phyloP scores from a whole-genome alignment of 2,329 filamentous ascomycete species.

The Remersonia thermophila region DNA sequence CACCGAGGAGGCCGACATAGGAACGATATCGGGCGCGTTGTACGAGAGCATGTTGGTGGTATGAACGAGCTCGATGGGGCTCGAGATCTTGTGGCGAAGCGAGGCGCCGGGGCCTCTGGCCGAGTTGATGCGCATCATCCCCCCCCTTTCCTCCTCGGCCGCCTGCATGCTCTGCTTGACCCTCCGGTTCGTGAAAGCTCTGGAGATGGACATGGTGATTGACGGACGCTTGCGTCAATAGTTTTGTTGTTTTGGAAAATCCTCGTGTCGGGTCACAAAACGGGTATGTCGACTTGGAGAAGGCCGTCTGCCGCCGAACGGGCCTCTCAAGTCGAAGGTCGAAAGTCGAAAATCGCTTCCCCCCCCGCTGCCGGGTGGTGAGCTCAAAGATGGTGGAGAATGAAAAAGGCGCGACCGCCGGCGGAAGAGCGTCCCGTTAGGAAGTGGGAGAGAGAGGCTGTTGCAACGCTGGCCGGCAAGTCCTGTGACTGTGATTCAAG shows the following conservation, averaged over 20 bases:
- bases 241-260: not conserved
- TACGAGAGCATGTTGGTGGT: slow-evolving; percentile 96
- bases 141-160: slow-evolving; percentile 27
- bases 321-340: no score
- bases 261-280: not conserved
- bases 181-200: slow-evolving; percentile 61
- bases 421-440: not conserved
- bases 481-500: slow-evolving; percentile 6
- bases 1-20: slow-evolving; percentile 34
- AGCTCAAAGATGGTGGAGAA: no score
- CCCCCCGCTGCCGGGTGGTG: no score
- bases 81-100: slow-evolving; percentile 67
- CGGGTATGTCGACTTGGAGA: no score
- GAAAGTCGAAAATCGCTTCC: not conserved
- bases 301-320: no score
- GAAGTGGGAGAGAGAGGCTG: not conserved
- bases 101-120: slow-evolving; percentile 33
- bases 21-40: slow-evolving; percentile 73
- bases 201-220: slow-evolving; percentile 35
- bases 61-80: slow-evolving; percentile 73
- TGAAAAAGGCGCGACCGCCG: no score
- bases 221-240: not conserved
- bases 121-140: slow-evolving; percentile 39
- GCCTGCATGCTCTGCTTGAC: slow-evolving; percentile 42
- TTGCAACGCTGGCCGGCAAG: not conserved